Evolutionary conservation across 495 filamentous ascomycete genomes (phyloP).

Genomic region (Neurospora cerealis): DNA sequence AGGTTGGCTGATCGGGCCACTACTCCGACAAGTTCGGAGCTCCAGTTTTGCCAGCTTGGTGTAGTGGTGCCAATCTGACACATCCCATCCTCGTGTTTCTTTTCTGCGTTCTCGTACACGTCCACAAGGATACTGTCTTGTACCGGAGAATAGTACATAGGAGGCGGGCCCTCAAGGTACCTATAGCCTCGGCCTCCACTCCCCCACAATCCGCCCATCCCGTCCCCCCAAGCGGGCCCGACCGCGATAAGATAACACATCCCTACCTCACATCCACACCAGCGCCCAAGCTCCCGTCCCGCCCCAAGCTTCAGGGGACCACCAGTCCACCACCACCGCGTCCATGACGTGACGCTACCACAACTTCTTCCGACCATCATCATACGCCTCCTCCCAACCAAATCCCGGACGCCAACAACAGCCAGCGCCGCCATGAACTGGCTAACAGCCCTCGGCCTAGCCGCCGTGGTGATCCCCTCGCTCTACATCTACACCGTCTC

Average conservation of each 20-base stretch:
- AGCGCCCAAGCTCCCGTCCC: neutral
- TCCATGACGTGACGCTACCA: neutral
- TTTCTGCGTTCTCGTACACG: neutral
- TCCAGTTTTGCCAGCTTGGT: too few relatives aligned
- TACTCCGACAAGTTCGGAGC: too few relatives aligned
- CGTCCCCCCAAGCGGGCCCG: neutral
- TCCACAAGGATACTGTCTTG: neutral
- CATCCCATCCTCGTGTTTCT: neutral
- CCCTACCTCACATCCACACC: neutral
- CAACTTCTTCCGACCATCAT: neutral
- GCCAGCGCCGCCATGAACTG: slow-evolving; percentile 14
- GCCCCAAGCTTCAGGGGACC: neutral
- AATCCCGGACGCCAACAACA: neutral
- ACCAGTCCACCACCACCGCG: neutral
- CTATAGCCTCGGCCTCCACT: neutral
- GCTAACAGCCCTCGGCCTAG: slow-evolving; percentile 27
- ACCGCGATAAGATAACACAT: neutral
- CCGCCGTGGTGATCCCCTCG: slow-evolving; percentile 48
- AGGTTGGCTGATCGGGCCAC: too few relatives aligned
- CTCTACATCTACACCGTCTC: slow-evolving; percentile 52
- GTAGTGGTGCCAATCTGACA: too few relatives aligned
- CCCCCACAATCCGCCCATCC: neutral
- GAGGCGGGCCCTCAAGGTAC: neutral
- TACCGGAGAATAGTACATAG: neutral
- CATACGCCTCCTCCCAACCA: neutral